Evolutionary conservation across 2,329 filamentous ascomycete species (phyloP), one percentile per base, ranked within the genome.

Genomic region (Aspergillus aculeatinus): DNA sequence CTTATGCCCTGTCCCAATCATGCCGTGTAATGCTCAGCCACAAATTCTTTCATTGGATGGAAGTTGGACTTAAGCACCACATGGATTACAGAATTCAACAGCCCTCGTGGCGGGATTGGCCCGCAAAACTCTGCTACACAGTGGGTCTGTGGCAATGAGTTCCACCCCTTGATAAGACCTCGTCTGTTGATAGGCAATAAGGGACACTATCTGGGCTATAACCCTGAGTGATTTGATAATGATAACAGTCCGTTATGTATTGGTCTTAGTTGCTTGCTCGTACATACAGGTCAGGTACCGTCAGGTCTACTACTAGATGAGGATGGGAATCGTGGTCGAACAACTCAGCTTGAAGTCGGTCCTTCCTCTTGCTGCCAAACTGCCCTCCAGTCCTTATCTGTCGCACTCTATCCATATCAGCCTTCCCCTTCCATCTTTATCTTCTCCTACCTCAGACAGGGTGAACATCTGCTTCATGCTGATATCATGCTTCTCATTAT

Each of bases 121-220:
- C 39, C 25, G 5, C 19, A 19, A 27, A 12, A 33, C n/a, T 31
- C 48, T 61, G 51, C 57, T 56, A 44, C 52, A 51, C 25, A 7
- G 51, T 51, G 59, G 48, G n/a, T 47, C 7, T 19, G 53, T 55
- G 53, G 53, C 53, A 44, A 55, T 16, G 42, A 35, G 33, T 12
- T 31, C 53, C 53, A 55, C 53, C 6, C 21, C 51, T 35, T 55
- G 59, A 62, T 62, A 62, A 62, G 60, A 47, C 21, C 33, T 50
- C 29, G 44, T 16, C 35, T 55, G 53, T 14, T 62, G 60, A 62
- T 62, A 62, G 60, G 60, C 39, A 44, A 44, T 7, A 16, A 19
- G 39, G 14, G 39, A 60, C 39, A 42, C 39, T 49, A 35, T 39
- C 35, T 23, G 14, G 33, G 19, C 48, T 48, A 14, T 19, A 60